Conservation (phyloP, 2,329 filamentous ascomycete genomes). For the Paracoccidioides lutzii region DNA sequence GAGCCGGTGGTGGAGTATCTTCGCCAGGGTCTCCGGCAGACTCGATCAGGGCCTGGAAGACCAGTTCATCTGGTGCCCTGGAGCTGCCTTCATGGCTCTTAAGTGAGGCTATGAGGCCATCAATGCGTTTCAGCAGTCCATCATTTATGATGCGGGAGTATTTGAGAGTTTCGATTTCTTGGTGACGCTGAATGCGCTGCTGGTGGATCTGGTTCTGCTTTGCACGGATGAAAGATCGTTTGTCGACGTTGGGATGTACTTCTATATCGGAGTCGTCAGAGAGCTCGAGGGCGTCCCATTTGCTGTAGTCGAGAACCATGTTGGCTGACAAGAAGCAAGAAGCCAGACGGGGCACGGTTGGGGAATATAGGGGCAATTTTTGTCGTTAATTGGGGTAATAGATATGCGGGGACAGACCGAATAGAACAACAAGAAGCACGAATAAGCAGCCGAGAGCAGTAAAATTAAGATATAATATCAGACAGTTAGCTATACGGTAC, state of each 20-base stretch:
- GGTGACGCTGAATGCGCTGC: slow-evolving; percentile 70
- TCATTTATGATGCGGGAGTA: slow-evolving; percentile 88
- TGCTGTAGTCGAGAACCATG: slow-evolving; percentile 52
- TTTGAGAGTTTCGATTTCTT: slow-evolving; percentile 80
- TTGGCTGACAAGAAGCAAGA: slow-evolving; percentile 2
- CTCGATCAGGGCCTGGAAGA: slow-evolving; percentile 84
- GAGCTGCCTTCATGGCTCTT: slow-evolving; percentile 58
- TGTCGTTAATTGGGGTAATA: slow-evolving; percentile 4
- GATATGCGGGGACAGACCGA: too few relatives aligned
- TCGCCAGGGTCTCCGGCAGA: slow-evolving; percentile 55
- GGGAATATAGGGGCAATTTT: slow-evolving; percentile 6
- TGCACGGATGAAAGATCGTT: slow-evolving; percentile 92
- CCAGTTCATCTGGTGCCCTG: slow-evolving; percentile 59
- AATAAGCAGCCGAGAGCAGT: too few relatives aligned
- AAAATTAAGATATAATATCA: too few relatives aligned
- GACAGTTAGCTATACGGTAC: too few relatives aligned
- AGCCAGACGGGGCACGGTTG: not conserved
- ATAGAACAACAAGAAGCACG: too few relatives aligned
- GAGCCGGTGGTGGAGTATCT: slow-evolving; percentile 61
- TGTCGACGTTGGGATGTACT: slow-evolving; percentile 98
- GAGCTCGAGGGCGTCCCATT: slow-evolving; percentile 75
- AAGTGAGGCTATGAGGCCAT: slow-evolving; percentile 60
- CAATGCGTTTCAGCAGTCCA: slow-evolving; percentile 73
- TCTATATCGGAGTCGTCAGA: slow-evolving; percentile 97
- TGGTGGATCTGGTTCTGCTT: slow-evolving; percentile 97